A percentile compares a stretch with the other conserved stretches of the same genome.
phyloP scores from a whole-genome alignment of 768 basidiomycete species.

The Boletus speciosus region DNA sequence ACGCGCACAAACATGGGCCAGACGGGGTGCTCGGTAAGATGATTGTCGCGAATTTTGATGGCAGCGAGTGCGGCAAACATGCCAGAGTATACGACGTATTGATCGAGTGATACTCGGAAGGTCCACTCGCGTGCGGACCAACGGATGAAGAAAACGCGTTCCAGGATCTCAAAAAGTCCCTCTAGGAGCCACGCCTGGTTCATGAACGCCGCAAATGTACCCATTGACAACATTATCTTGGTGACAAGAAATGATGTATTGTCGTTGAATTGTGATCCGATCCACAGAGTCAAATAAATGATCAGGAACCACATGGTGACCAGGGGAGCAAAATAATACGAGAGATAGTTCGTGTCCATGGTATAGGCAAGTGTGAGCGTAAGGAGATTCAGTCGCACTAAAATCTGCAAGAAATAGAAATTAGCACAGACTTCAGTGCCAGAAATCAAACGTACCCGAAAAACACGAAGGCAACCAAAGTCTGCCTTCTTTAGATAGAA shows the following conservation, averaged over 20 bases:
- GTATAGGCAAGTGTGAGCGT: constrained; percentile 81
- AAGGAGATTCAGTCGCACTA: constrained; percentile 81
- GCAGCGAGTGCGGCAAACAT: constrained; percentile 73
- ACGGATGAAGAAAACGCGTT: constrained; percentile 63
- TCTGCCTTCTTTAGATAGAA: constrained; percentile 90
- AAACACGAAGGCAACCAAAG: constrained; percentile 74
- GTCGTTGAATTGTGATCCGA: constrained; percentile 73
- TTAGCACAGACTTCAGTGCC: background rate
- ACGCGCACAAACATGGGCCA: constrained; percentile 57
- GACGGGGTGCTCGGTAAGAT: constrained; percentile 61
- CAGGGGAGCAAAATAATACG: constrained; percentile 87
- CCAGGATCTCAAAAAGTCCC: constrained; percentile 57
- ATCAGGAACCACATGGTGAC: constrained; percentile 89
- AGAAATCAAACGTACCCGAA: constrained; percentile 47
- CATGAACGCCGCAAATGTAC: constrained; percentile 63
- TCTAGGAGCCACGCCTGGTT: constrained; percentile 59
- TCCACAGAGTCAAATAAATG: constrained; percentile 75
- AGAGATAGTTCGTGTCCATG: constrained; percentile 91
- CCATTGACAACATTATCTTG: constrained; percentile 70
- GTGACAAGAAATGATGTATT: constrained; percentile 58
- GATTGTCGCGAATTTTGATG: constrained; percentile 72
- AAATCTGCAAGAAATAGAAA: constrained; percentile 41
- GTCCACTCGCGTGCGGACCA: constrained; percentile 88
- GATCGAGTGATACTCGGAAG: constrained; percentile 85
- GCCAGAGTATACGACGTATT: constrained; percentile 85